These are phyloP conservation scores for Haemoproteus tartakovskyi DNA, from an alignment of 169 alveolate species.

Conservation along the genomic window DNA sequence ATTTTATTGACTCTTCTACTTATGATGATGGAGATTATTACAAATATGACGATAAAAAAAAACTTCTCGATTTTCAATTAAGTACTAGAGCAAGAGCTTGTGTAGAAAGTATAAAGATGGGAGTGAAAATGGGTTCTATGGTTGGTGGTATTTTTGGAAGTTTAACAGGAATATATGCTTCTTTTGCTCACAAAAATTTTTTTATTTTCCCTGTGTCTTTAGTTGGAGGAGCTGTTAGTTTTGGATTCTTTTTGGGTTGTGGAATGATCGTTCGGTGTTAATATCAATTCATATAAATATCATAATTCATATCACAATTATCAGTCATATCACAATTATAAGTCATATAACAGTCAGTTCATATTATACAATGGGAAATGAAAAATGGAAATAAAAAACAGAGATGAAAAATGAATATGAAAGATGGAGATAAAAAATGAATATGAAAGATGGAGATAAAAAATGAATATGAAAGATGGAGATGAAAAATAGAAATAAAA, in stretches of 20 bases:
- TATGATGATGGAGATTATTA: too few relatives aligned
- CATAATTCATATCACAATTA: too few relatives aligned
- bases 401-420: slow-evolving; percentile 3
- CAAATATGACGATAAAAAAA: slow-evolving; percentile 61
- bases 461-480: neutral
- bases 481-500: slow-evolving; percentile 6
- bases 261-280: slow-evolving; percentile 86
- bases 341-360: too few relatives aligned
- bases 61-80: slow-evolving; percentile 65
- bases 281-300: too few relatives aligned
- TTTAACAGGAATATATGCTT: slow-evolving; percentile 84
- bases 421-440: neutral
- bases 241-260: slow-evolving; percentile 87
- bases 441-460: slow-evolving; percentile 1
- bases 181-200: slow-evolving; percentile 79
- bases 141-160: slow-evolving; percentile 91
- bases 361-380: too few relatives aligned
- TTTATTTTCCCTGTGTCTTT: slow-evolving; percentile 83
- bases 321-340: too few relatives aligned
- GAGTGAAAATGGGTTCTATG: slow-evolving; percentile 88
- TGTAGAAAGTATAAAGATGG: slow-evolving; percentile 86
- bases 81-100: slow-evolving; percentile 82
- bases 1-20: slow-evolving; percentile 25
- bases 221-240: slow-evolving; percentile 85
- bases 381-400: slow-evolving; percentile 20